Conservation (phyloP, 306 rosid genomes). For the Hippophae rhamnoides region DNA sequence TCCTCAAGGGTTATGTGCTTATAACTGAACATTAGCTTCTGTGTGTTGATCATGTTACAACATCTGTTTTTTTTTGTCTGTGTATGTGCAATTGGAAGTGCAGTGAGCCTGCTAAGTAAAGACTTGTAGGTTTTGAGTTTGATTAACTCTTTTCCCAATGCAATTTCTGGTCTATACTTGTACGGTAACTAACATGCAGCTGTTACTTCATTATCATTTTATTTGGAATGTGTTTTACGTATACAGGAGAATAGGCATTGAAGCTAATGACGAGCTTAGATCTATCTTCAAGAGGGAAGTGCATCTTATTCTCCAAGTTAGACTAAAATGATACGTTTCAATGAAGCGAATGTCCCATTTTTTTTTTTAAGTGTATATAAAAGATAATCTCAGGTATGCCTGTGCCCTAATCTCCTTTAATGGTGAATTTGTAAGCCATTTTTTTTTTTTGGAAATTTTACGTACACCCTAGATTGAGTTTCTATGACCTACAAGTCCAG, state of each 20-base stretch:
- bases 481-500: too few relatives aligned
- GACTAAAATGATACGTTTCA: conserved; percentile 32
- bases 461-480: too few relatives aligned
- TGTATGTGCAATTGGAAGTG: too few relatives aligned
- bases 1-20: too few relatives aligned
- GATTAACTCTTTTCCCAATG: not conserved
- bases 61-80: too few relatives aligned
- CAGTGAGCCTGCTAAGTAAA: too few relatives aligned
- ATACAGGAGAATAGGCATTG: conserved; percentile 86
- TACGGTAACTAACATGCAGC: conserved; percentile 1
- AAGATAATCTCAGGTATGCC: conserved; percentile 14
- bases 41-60: too few relatives aligned
- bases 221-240: conserved; percentile 12
- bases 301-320: conserved; percentile 86
- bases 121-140: too few relatives aligned
- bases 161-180: not conserved
- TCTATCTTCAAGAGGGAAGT: conserved; percentile 78
- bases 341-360: conserved; percentile 9
- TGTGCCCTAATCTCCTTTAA: conserved; percentile 1
- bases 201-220: not conserved
- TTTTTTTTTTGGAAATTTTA: too few relatives aligned
- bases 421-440: conserved; percentile 5
- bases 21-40: too few relatives aligned
- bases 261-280: conserved; percentile 93
- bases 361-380: conserved; percentile 19